Conservation (phyloP, 164 flowering plant genomes). For the Kalanchoe fedtschenkoi region DNA sequence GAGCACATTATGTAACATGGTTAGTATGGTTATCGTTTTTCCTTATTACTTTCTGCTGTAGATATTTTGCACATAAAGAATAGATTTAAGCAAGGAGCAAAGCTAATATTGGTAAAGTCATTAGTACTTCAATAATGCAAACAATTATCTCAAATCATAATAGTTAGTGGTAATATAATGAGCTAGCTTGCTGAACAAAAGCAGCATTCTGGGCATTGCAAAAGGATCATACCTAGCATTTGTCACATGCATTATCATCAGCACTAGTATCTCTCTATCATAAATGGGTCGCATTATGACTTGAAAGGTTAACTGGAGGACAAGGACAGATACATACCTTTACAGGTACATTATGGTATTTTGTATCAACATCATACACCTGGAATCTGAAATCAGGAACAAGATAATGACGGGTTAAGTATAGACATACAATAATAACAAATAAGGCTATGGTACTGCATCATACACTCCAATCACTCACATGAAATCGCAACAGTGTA, state of each 20-base stretch:
- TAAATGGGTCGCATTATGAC: neutral
- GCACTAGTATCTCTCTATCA: neutral
- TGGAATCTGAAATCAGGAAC: slow-evolving; percentile 36
- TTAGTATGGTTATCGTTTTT: neutral
- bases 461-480: neutral
- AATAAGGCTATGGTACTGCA: neutral
- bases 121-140: neutral
- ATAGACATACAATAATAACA: neutral
- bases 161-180: neutral
- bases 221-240: neutral
- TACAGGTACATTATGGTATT: slow-evolving; percentile 47
- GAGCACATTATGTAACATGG: neutral
- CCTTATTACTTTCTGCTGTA: neutral
- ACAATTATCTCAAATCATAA: neutral
- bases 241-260: neutral
- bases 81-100: too few relatives aligned
- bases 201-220: neutral
- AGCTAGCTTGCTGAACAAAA: neutral
- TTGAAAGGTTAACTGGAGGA: neutral
- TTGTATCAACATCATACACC: slow-evolving; percentile 71
- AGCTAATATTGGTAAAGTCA: too few relatives aligned
- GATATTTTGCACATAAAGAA: too few relatives aligned
- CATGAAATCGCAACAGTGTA: neutral
- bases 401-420: neutral
- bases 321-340: slow-evolving; percentile 32